Percentiles rank a stretch among this genome's conserved stretches.
phyloP scores from a whole-genome alignment of 768 basidiomycete genomes.

The Mycena rebaudengoi region DNA sequence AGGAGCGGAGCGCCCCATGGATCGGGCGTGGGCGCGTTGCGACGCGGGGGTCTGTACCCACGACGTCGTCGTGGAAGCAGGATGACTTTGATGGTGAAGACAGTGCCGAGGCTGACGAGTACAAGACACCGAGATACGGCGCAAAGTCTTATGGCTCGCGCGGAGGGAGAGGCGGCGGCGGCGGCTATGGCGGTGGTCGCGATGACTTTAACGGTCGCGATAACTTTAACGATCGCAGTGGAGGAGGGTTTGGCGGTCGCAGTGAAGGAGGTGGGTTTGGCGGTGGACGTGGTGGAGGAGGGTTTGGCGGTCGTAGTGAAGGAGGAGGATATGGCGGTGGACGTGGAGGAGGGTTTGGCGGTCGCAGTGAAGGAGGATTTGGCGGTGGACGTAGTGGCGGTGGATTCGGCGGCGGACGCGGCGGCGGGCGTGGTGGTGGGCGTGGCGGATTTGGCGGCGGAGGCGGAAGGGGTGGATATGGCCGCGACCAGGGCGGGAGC shows the following conservation, averaged over 20 bases:
- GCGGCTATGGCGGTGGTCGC: not conserved
- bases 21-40: slow-evolving; percentile 3
- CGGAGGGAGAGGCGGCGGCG: not conserved
- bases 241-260: not conserved
- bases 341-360: not conserved
- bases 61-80: not conserved
- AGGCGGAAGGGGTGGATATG: not conserved
- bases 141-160: not conserved
- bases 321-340: not conserved
- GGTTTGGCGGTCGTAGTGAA: not conserved
- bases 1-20: slow-evolving; percentile 1
- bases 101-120: not conserved
- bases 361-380: not conserved
- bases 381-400: not conserved
- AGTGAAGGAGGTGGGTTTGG: not conserved
- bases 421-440: not conserved
- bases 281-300: not conserved
- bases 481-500: no score
- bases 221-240: not conserved
- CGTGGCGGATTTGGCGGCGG: not conserved
- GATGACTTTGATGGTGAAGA: not conserved
- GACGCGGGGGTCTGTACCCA: not conserved
- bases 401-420: not conserved
- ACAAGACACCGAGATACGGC: slow-evolving; percentile 12
- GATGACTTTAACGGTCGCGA: not conserved